Base-by-base conservation (phyloP, 2,329 filamentous ascomycete species). In the Fusarium stilboides region DNA sequence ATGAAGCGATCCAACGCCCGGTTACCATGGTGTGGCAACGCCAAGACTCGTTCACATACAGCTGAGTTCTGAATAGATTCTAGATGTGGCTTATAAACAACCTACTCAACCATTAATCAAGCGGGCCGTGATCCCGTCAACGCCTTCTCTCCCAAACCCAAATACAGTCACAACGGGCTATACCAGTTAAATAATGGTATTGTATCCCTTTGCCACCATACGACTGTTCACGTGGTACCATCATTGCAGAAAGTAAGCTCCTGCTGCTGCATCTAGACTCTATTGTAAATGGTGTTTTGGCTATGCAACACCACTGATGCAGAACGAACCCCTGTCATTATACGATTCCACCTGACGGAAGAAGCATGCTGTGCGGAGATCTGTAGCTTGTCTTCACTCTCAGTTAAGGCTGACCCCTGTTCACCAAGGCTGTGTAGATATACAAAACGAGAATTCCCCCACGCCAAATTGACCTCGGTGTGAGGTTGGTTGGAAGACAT, bases 291-390 rank as follows among this genome's bases (percentile, higher is more conserved):
- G 15, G 14, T 19, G 31, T 54, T 46, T 43, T 33, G 36, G 8
- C 15, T 15, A 20, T 44, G 36, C 37, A 22, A 13, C 17, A 20
- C 47, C 45, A 24, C 37, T 28, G 36, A 31, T 26, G 14, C 7
- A 40, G 31, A 37, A 7, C 15, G 13, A 33, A 22, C 40, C 36
- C 39, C 24, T 65, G 44, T 33, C 8, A 8, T 1, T 5, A 13
- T 47, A 12, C 34, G 28, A 53, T 20, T 50, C 36, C 34, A 52
- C 44, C 37, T 53, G 56, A 70, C 68, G 22, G 59, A 67, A 67
- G 47, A 34, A 69, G 68, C 52, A 71, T 59, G 64, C 64, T 61
- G 20, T 67, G 69, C 67, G 69, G 62, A 10, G n/a, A 24, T 53
- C 34, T 20, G 15, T 45, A 10, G 14, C 31, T 22, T 36, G 22